Conservation (phyloP, 495 filamentous ascomycete genomes). For the Entonaema liquescens region DNA sequence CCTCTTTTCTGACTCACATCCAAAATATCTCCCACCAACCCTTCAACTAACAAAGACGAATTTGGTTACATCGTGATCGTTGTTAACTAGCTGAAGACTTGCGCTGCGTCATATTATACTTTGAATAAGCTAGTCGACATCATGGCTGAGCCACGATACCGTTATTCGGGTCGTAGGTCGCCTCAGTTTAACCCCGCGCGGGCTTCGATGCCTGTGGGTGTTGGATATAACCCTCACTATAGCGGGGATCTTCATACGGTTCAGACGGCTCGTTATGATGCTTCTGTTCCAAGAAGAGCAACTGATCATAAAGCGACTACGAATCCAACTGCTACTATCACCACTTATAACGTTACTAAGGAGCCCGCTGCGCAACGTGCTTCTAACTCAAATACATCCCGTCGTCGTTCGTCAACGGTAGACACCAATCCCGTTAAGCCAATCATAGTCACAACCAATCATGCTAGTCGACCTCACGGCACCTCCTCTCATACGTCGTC, state of each 20-base stretch:
- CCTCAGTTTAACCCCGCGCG: slow-evolving; percentile 57
- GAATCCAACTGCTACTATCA: slow-evolving; percentile 49
- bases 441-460: slow-evolving; percentile 58
- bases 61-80: slow-evolving; percentile 6
- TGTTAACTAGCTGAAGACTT: slow-evolving; percentile 3
- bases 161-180: slow-evolving; percentile 51
- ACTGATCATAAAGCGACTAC: slow-evolving; percentile 40
- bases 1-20: slow-evolving; percentile 24
- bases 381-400: slow-evolving; percentile 54
- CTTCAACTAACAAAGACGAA: neutral
- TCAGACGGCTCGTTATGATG: slow-evolving; percentile 51
- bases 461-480: slow-evolving; percentile 41
- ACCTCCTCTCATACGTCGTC: slow-evolving; percentile 43
- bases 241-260: slow-evolving; percentile 53
- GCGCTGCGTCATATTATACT: slow-evolving; percentile 22
- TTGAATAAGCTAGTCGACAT: slow-evolving; percentile 34
- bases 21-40: neutral
- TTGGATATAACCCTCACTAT: slow-evolving; percentile 54
- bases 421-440: slow-evolving; percentile 52
- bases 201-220: slow-evolving; percentile 54
- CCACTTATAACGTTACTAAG: slow-evolving; percentile 59
- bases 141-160: slow-evolving; percentile 56
- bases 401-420: slow-evolving; percentile 50
- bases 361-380: slow-evolving; percentile 52
- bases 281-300: slow-evolving; percentile 41